These are phyloP conservation scores for Exophiala phaeomuriformis DNA, from an alignment of 2,329 filamentous ascomycete species.

Conservation along the genomic window DNA sequence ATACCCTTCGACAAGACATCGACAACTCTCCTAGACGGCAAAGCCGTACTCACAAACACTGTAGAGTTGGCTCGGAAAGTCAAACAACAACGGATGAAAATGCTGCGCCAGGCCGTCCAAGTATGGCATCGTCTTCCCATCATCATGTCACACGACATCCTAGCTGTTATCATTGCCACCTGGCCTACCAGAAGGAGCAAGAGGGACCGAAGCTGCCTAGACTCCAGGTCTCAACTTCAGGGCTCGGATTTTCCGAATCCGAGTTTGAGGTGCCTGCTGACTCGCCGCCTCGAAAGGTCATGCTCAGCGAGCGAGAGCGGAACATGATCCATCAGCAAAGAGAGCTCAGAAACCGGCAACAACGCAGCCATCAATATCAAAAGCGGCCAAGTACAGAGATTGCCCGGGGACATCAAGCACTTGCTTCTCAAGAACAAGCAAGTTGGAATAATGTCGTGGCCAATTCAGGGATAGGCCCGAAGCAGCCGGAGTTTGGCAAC, in stretches of 20 bases:
- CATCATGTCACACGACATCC: constrained; percentile 20
- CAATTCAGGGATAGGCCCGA: background rate
- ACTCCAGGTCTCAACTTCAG: constrained; percentile 28
- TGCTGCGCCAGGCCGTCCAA: constrained; percentile 5
- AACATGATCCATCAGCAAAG: constrained; percentile 26
- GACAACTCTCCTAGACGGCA: constrained; percentile 22
- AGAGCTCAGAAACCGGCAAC: constrained; percentile 22
- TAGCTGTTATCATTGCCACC: constrained; percentile 26
- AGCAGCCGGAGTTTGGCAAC: background rate
- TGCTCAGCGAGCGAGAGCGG: constrained; percentile 27
- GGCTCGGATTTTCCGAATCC: constrained; percentile 27
- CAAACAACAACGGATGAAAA: constrained; percentile 12
- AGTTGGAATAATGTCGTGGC: background rate
- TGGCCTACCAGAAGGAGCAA: constrained; percentile 7
- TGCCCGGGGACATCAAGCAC: background rate
- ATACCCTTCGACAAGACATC: constrained; percentile 17
- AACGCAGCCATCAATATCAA: constrained; percentile 3
- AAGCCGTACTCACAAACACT: constrained; percentile 8
- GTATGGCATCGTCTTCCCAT: constrained; percentile 14
- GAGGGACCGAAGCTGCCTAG: constrained; percentile 24
- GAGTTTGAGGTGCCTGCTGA: constrained; percentile 26
- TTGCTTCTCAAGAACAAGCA: background rate
- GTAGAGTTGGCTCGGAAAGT: constrained; percentile 1
- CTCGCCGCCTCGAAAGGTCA: constrained; percentile 26
- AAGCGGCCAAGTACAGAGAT: background rate